Conservation (phyloP, 208 protist genomes). For the Crithidia mellificae region DNA sequence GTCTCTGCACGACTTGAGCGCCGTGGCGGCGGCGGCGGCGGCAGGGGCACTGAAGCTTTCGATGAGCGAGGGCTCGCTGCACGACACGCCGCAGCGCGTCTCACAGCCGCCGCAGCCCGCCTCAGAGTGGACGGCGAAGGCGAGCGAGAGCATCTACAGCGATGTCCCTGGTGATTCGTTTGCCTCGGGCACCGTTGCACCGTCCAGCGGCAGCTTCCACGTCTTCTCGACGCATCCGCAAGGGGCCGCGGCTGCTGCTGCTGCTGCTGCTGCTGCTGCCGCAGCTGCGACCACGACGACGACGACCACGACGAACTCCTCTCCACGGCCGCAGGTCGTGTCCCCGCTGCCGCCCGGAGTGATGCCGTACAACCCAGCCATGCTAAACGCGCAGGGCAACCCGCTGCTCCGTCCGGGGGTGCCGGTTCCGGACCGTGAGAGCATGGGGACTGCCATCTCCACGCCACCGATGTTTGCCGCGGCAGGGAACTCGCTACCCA, state of each 20-base stretch:
- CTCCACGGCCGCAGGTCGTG: not conserved
- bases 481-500: not conserved
- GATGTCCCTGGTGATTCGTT: slow-evolving; percentile 14
- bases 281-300: not conserved
- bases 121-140: slow-evolving; percentile 19
- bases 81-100: slow-evolving; percentile 3
- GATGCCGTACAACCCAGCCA: not conserved
- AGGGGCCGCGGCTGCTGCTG: slow-evolving; percentile 5
- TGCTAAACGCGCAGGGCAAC: not conserved
- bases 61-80: slow-evolving; percentile 1
- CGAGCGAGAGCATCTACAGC: slow-evolving; percentile 1
- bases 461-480: not conserved
- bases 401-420: not conserved
- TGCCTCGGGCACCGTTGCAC: slow-evolving; percentile 1
- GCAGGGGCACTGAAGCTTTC: slow-evolving; percentile 3
- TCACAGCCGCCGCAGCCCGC: not conserved
- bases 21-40: not conserved
- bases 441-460: not conserved
- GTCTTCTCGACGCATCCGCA: slow-evolving; percentile 31
- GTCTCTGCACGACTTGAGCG: not conserved
- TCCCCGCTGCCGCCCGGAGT: not conserved
- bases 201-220: slow-evolving; percentile 13
- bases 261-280: not conserved
- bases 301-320: not conserved
- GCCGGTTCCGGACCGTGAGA: not conserved